Conservation (phyloP, 2,329 filamentous ascomycete genomes). For the Rhynchosporium secalis region DNA sequence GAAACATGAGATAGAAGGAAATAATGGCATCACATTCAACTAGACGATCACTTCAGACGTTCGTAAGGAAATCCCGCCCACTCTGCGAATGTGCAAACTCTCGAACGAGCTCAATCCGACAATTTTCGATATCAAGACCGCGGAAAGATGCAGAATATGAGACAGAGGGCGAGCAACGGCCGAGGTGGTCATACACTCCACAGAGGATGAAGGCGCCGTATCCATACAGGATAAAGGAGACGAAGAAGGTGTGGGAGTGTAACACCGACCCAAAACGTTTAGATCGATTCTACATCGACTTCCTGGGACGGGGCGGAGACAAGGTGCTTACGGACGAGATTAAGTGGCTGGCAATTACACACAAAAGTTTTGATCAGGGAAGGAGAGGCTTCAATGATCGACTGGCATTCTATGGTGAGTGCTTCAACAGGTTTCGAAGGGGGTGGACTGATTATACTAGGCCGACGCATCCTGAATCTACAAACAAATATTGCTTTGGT, state of each 20-base stretch:
- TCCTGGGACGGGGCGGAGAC: conserved; percentile 73
- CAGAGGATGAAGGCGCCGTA: conserved; percentile 66
- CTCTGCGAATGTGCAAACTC: conserved; percentile 33
- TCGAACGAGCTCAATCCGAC: conserved; percentile 26
- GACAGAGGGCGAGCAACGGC: conserved; percentile 44
- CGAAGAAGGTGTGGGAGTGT: conserved; percentile 59
- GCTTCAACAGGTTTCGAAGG: not conserved
- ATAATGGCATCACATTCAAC: conserved; percentile 51
- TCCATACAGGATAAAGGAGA: conserved; percentile 57
- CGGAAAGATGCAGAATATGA: conserved; percentile 38
- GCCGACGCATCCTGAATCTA: conserved; percentile 59
- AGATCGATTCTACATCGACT: conserved; percentile 72
- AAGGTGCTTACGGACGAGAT: conserved; percentile 81
- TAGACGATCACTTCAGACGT: conserved; percentile 43
- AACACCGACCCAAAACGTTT: conserved; percentile 75
- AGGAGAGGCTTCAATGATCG: conserved; percentile 92
- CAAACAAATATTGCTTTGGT: conserved; percentile 65
- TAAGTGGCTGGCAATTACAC: conserved; percentile 95
- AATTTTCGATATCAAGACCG: conserved; percentile 33
- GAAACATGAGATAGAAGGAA: conserved; percentile 1
- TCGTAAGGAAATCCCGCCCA: conserved; percentile 37
- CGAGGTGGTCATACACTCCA: conserved; percentile 72
- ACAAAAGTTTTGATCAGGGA: conserved; percentile 98
- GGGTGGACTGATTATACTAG: conserved; percentile 42
- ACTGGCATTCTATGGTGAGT: conserved; percentile 80